Percentiles rank a stretch among this genome's conserved stretches.
These are phyloP conservation scores for Moesziomyces sp. DNA, from an alignment of 1,284 basidiomycete species.

Conservation along the genomic window DNA sequence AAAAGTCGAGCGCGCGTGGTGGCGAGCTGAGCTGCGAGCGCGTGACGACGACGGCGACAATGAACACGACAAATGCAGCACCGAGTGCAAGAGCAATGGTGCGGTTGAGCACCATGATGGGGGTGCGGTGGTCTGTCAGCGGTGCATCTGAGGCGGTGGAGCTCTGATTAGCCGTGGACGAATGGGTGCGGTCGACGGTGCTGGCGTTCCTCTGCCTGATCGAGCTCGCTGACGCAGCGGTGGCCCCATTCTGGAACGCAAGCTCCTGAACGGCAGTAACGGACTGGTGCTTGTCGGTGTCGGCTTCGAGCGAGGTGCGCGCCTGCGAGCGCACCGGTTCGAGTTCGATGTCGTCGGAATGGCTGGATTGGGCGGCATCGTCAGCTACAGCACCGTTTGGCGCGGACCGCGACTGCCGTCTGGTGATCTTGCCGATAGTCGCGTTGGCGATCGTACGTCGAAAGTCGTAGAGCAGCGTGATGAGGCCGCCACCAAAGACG, in stretches of 20 bases:
- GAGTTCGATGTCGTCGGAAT: conserved; percentile 45
- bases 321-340: conserved; percentile 11
- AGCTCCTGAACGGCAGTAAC: conserved; percentile 13
- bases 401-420: not conserved
- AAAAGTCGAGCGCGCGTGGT: conserved; percentile 68
- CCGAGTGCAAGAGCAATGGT: conserved; percentile 56
- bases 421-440: conserved; percentile 1
- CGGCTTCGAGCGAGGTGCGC: conserved; percentile 9
- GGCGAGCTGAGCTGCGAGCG: conserved; percentile 65
- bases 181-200: conserved; percentile 5
- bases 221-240: not conserved
- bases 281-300: conserved; percentile 19
- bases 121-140: conserved; percentile 17
- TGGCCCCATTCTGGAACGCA: conserved; percentile 11
- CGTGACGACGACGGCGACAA: conserved; percentile 67
- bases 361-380: not conserved
- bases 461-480: conserved; percentile 66
- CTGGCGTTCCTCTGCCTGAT: conserved; percentile 19
- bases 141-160: not conserved
- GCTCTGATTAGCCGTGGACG: not conserved
- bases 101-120: conserved; percentile 43
- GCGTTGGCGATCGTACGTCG: conserved; percentile 26
- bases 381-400: not conserved
- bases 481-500: conserved; percentile 66
- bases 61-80: conserved; percentile 57